phyloP scores from a whole-genome alignment of 768 basidiomycete species.

The Lentinula detonsa region DNA sequence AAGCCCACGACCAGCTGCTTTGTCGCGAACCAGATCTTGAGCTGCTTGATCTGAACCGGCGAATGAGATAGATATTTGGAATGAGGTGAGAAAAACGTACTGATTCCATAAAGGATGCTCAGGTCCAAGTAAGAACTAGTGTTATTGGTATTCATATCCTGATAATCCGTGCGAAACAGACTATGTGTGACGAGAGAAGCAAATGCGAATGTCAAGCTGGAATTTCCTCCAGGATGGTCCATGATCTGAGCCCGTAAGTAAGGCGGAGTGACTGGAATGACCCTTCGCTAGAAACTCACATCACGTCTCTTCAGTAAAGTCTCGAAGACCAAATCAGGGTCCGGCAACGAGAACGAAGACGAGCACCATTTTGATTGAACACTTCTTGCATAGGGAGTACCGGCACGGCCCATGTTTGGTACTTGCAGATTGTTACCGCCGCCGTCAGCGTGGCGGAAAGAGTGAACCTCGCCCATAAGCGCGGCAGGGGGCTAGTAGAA shows the following conservation, averaged over 20 bases:
- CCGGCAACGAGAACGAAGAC: slow-evolving; percentile 28
- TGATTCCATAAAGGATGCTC: slow-evolving; percentile 43
- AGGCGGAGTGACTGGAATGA: neutral
- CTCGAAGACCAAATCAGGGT: slow-evolving; percentile 44
- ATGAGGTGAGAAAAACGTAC: slow-evolving; percentile 5
- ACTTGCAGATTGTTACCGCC: slow-evolving; percentile 26
- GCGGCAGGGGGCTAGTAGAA: slow-evolving; percentile 6
- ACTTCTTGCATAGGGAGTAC: slow-evolving; percentile 37
- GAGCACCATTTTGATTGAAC: slow-evolving; percentile 25
- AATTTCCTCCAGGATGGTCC: slow-evolving; percentile 11
- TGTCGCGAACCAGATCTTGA: slow-evolving; percentile 12
- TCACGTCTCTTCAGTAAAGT: slow-evolving; percentile 27
- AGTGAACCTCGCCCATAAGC: slow-evolving; percentile 13
- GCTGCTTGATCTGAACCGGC: slow-evolving; percentile 8
- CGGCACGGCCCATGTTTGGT: slow-evolving; percentile 32
- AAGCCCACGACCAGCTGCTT: slow-evolving; percentile 5
- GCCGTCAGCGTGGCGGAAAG: slow-evolving; percentile 32
- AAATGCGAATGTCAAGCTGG: slow-evolving; percentile 39
- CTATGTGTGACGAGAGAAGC: slow-evolving; percentile 46
- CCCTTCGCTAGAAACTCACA: slow-evolving; percentile 10
- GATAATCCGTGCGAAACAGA: slow-evolving; percentile 38
- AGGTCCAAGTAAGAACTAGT: slow-evolving; percentile 48
- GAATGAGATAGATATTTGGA: neutral
- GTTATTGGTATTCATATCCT: slow-evolving; percentile 33
- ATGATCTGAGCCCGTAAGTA: neutral